These are phyloP conservation scores for Talaromyces proteolyticus DNA, from an alignment of 495 filamentous ascomycete genomes.

Conservation along the genomic window DNA sequence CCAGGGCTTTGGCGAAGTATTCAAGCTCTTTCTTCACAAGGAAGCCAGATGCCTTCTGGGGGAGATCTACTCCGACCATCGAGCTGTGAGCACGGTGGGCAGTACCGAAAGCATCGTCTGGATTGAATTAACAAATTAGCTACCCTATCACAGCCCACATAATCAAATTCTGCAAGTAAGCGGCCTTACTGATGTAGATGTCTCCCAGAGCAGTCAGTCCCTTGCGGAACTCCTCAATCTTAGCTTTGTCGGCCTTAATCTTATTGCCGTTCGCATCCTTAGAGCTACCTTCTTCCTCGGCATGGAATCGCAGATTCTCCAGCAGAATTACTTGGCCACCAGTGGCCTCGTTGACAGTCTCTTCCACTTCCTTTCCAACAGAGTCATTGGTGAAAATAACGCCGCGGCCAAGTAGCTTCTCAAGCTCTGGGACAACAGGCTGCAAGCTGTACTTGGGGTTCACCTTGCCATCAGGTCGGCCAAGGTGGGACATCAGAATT, in stretches of 20 bases:
- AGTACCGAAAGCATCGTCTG: constrained; percentile 98
- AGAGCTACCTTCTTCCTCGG: constrained; percentile 92
- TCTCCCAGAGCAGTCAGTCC: constrained; percentile 92
- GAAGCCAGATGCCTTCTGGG: constrained; percentile 94
- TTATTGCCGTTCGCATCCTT: constrained; percentile 94
- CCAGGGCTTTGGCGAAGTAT: constrained; percentile 97
- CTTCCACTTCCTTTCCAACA: constrained; percentile 85
- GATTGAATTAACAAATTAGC: constrained; percentile 13
- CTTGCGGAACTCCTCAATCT: constrained; percentile 90
- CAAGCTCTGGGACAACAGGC: constrained; percentile 85
- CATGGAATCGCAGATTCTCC: constrained; percentile 97
- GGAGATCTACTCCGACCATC: constrained; percentile 95
- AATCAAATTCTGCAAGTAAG: neutral
- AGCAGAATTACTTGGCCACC: constrained; percentile 84
- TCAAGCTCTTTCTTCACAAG: constrained; percentile 99
- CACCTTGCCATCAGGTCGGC: constrained; percentile 84
- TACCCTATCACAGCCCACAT: neutral
- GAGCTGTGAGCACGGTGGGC: constrained; percentile 97
- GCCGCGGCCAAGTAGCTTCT: constrained; percentile 75
- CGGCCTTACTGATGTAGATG: constrained; percentile 84
- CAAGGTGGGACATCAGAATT: constrained; percentile 97
- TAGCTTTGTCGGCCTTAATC: constrained; percentile 90
- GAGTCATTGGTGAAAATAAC: constrained; percentile 89
- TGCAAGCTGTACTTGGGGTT: constrained; percentile 92
- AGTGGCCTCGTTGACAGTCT: constrained; percentile 75